Evolutionary conservation across 1,139 yeast genomes (phyloP), one percentile per base, ranked within the genome.

Genomic region (Magnusiomyces suaveolens): DNA sequence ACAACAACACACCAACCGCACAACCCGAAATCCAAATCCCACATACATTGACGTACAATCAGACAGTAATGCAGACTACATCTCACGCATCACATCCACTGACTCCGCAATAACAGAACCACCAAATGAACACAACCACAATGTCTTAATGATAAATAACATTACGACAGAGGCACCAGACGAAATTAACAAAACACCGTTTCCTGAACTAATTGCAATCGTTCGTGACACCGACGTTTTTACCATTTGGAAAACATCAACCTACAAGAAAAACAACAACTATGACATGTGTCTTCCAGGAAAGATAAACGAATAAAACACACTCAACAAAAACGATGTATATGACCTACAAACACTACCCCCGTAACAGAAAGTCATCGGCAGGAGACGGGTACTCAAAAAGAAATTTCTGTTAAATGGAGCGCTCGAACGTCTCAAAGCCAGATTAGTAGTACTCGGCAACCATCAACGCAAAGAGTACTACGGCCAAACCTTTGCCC

Each of bases 401-500:
- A 25, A 46, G 36, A 57, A 57, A 46, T 18, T 23, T n/a, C 39
- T 44, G 20, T 47, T 47, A 3, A 43, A 38, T 29, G 57, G 59
- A 12, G 21, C 36, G 10, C 33, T 57, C 8, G 49, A 54, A 20
- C 39, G 47, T 18, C 55, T 44, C 43, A 57, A 57, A 46, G 52
- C 56, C n/a, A 47, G 58, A 25, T 51, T 57, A 12, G 59, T 57
- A 4, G 60, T 54, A 3, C 53, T 44, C 41, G 59, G 58, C 20
- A 66, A 65, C 48, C 41, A 36, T 10, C 18, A 36, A 36, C 12
- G 33, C 41, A 10, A 36, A 16, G 16, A 14, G 16, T 4, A 3
- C 18, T 65, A 63, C 51, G 32, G 53, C 1, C 64, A 64, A 29
- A 60, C 63, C 10, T 64, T 61, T 55, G 60, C 67, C 18, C 66